These are phyloP conservation scores for Acer campestre DNA, from an alignment of 345 rosid genomes.

Conservation along the genomic window DNA sequence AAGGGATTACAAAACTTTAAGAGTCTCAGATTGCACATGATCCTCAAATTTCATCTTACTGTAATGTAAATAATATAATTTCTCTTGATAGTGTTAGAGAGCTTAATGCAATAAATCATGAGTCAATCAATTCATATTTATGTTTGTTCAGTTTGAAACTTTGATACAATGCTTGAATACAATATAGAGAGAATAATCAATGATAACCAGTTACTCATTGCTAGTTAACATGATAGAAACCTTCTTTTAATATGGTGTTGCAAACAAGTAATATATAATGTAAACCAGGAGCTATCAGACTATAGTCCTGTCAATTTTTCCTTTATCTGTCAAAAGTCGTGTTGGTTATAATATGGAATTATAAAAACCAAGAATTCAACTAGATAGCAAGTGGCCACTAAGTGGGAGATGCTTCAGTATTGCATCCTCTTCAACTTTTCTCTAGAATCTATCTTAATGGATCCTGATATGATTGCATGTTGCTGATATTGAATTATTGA, in stretches of 20 bases:
- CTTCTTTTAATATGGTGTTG: neutral
- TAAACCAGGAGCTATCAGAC: neutral
- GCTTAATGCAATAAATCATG: neutral
- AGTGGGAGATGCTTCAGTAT: neutral
- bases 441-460: conserved; percentile 2
- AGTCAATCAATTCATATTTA: neutral
- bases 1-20: neutral
- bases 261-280: neutral
- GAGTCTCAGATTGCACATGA: neutral
- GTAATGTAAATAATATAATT: neutral
- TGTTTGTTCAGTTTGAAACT: neutral
- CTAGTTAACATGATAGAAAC: neutral
- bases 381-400: neutral
- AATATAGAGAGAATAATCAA: neutral
- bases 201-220: neutral
- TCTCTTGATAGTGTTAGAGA: neutral
- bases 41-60: neutral
- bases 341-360: neutral
- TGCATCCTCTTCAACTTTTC: neutral
- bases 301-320: neutral
- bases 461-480: neutral
- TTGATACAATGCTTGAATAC: neutral
- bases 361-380: neutral
- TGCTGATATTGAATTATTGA: neutral
- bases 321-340: neutral